Evolutionary conservation across 768 basidiomycete genomes (phyloP).

Genomic region (Leucosporidium scottii): DNA sequence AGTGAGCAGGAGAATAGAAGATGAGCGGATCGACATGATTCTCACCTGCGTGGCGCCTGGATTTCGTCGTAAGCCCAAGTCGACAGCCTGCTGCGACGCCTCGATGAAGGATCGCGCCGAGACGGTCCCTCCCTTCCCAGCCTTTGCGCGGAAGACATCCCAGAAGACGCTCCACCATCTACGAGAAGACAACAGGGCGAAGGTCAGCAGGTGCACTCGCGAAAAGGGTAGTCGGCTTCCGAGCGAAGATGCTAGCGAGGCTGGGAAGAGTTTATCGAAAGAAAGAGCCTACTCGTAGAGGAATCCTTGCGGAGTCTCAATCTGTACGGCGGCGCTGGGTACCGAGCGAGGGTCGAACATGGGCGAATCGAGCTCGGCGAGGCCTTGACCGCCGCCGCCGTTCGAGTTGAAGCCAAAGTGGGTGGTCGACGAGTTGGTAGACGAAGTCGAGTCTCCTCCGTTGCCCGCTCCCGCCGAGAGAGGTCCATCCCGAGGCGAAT

Average conservation of each 20-base stretch:
- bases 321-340: conserved; percentile 26
- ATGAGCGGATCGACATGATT: too few relatives aligned
- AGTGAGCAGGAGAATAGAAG: background rate
- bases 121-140: background rate
- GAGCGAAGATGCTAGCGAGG: too few relatives aligned
- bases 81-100: background rate
- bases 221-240: background rate
- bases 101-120: conserved; percentile 7
- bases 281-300: conserved; percentile 29
- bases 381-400: background rate
- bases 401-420: conserved; percentile 7
- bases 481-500: background rate
- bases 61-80: background rate
- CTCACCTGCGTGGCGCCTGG: background rate
- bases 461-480: background rate
- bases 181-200: too few relatives aligned
- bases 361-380: background rate
- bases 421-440: conserved; percentile 5
- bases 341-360: background rate
- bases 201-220: background rate
- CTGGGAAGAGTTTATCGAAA: too few relatives aligned
- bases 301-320: conserved; percentile 23
- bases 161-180: conserved; percentile 34
- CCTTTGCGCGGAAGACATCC: conserved; percentile 21
- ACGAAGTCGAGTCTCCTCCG: background rate